Percentiles rank a stretch among this genome's conserved stretches.
These are phyloP conservation scores for Phaseolus coccineus DNA, from an alignment of 331 rosid species.

Conservation along the genomic window DNA sequence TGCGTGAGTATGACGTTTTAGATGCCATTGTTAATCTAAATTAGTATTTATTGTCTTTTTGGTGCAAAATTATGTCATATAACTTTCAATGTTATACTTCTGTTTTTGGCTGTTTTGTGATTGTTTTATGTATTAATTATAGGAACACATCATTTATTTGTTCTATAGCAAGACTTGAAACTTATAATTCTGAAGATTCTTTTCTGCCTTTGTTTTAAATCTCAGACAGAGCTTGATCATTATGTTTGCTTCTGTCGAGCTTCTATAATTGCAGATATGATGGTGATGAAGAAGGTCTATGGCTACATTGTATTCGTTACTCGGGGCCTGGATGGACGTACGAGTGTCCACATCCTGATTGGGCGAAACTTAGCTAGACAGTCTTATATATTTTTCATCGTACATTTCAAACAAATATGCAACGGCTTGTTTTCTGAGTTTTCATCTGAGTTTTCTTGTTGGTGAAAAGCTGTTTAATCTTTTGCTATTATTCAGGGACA, in stretches of 20 bases:
- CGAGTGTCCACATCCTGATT: constrained; percentile 89
- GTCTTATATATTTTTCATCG: constrained; percentile 1
- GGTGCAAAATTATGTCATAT: constrained; percentile 2
- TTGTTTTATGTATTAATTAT: neutral
- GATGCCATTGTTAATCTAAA: constrained; percentile 29
- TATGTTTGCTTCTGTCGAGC: neutral
- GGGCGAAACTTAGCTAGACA: constrained; percentile 69
- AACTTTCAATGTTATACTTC: neutral
- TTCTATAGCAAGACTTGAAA: constrained; percentile 4
- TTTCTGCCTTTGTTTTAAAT: constrained; percentile 25
- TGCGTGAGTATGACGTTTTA: constrained; percentile 12
- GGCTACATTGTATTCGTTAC: constrained; percentile 87
- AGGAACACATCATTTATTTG: neutral
- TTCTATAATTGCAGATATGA: constrained; percentile 68
- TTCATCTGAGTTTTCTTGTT: neutral
- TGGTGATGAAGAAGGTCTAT: constrained; percentile 74
- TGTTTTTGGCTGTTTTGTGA: neutral
- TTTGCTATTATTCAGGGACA: constrained; percentile 2
- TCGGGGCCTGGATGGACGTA: constrained; percentile 92
- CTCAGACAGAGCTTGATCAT: neutral
- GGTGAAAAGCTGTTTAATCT: constrained; percentile 3
- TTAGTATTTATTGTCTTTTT: constrained; percentile 3
- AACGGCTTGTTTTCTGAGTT: neutral
- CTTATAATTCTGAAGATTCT: constrained; percentile 23
- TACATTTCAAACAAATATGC: constrained; percentile 16